Base-by-base conservation (phyloP, 2,329 filamentous ascomycete genomes). In the Monosporascus ibericus region DNA sequence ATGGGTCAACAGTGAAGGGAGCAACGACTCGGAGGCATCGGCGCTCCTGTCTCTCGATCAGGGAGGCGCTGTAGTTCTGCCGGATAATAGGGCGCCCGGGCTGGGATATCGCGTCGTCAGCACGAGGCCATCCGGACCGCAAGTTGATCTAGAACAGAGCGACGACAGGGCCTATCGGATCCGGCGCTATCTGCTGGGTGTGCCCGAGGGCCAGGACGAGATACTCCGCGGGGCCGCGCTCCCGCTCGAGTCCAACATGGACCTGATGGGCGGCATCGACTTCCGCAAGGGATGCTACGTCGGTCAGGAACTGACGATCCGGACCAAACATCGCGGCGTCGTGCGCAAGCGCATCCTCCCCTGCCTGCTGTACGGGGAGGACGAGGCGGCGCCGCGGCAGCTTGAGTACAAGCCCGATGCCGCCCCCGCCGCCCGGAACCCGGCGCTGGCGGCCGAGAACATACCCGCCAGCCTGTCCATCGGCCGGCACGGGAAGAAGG, bases 261-360 rank as follows among this genome's bases (percentile, higher is more conserved):
- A 99, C 70, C 73, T 89, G 54, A 89, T 89, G 79, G 80, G 82
- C 47, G 94, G 84, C 25, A 86, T 99, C 59, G 90, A 96, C 71
- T 99, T 94, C 74, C 84, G 84, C 65, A 99, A 99, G 74, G 94
- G 94, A 7, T 99, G 94, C 72, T 99, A 99, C 70, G 84, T 97
- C 7, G 94, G 94, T 0, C 94, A 99, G 72, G 94, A 99, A 70
- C 79, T 99, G 58, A 97, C 94, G 1, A 96, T 97, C 59, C 86
- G 94, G 42, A 99, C 94, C 1, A 87, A 92, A 68, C 94, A 99
- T 71, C 92, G 88, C 14, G 94, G 94, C 22, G 90, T 99, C 17
- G 90, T 99, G 40, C 80, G 94, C 55, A 96, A 96, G 77, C 81
- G 94, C 48, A 83, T 97, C 48, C 69, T 99, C 49, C 94, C 94